Evolutionary conservation across 495 filamentous ascomycete genomes (phyloP).

Genomic region (Xeromyces bisporus): DNA sequence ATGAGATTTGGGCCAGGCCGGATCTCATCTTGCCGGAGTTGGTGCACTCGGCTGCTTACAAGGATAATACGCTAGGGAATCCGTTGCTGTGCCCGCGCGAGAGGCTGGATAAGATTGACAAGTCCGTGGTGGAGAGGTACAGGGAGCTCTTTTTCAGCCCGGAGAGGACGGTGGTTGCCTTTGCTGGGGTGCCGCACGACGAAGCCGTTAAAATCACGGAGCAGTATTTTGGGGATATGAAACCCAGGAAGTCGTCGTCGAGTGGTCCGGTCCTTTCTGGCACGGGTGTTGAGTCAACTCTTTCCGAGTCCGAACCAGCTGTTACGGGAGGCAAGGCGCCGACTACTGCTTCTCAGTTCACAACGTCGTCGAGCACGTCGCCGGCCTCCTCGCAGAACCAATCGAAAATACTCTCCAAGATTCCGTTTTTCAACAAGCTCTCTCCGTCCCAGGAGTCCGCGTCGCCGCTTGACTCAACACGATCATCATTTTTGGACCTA

Average conservation of each 20-base stretch:
- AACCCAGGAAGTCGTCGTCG: conserved; percentile 16
- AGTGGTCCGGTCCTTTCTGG: conserved; percentile 39
- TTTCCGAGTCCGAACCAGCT: conserved; percentile 31
- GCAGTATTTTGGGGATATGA: conserved; percentile 85
- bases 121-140: conserved; percentile 58
- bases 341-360: conserved; percentile 24
- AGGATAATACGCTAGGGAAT: conserved; percentile 88
- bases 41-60: conserved; percentile 86
- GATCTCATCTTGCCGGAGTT: conserved; percentile 92
- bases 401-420: conserved; percentile 53
- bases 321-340: conserved; percentile 22
- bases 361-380: conserved; percentile 23
- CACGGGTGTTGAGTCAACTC: conserved; percentile 36
- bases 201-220: conserved; percentile 67
- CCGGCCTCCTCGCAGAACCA: conserved; percentile 25
- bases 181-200: conserved; percentile 75
- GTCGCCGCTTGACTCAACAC: conserved; percentile 22
- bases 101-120: conserved; percentile 58
- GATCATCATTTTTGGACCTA: conserved; percentile 37
- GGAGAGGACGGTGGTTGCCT: conserved; percentile 82
- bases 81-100: conserved; percentile 84
- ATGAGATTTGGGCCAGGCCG: conserved; percentile 94
- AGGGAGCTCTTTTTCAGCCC: conserved; percentile 70
- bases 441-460: conserved; percentile 56
- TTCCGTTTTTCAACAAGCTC: conserved; percentile 87